These are phyloP conservation scores for Yamadazyma atmosphaerica DNA, from an alignment of 1,139 yeast species.

Conservation along the genomic window DNA sequence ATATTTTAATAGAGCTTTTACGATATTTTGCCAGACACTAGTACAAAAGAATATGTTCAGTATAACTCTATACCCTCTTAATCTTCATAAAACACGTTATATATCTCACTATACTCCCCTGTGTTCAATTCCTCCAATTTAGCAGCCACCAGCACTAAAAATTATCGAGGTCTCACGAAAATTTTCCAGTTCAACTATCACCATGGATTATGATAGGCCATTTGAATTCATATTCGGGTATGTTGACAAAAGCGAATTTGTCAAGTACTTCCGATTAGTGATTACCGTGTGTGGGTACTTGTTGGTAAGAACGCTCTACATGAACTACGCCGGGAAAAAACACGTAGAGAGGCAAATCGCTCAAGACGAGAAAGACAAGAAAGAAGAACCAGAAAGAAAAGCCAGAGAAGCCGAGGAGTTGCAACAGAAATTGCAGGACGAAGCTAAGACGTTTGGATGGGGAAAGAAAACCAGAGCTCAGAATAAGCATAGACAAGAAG, in stretches of 20 bases:
- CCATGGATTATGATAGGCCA: no score
- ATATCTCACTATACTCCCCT: no score
- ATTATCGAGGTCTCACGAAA: no score
- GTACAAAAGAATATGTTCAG: not conserved
- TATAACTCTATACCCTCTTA: not conserved
- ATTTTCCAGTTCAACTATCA: no score
- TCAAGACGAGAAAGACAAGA: slow-evolving; percentile 45
- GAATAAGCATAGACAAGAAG: slow-evolving; percentile 54
- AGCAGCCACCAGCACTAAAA: no score
- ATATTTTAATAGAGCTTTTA: no score
- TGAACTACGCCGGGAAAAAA: slow-evolving; percentile 47
- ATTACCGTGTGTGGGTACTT: slow-evolving; percentile 38
- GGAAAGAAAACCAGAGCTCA: slow-evolving; percentile 69
- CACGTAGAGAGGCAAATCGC: slow-evolving; percentile 54
- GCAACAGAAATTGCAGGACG: slow-evolving; percentile 32
- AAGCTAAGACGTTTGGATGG: slow-evolving; percentile 67
- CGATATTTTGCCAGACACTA: not conserved
- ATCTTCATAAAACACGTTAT: no score
- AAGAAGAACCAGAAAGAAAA: slow-evolving; percentile 35
- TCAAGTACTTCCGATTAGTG: slow-evolving; percentile 40
- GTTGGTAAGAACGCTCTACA: slow-evolving; percentile 36
- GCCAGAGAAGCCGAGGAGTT: slow-evolving; percentile 29
- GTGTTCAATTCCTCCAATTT: no score
- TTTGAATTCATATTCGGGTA: slow-evolving; percentile 39
- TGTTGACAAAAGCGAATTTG: slow-evolving; percentile 34